These are phyloP conservation scores for Rhizopogon salebrosus DNA, from an alignment of 768 basidiomycete species.

Conservation along the genomic window DNA sequence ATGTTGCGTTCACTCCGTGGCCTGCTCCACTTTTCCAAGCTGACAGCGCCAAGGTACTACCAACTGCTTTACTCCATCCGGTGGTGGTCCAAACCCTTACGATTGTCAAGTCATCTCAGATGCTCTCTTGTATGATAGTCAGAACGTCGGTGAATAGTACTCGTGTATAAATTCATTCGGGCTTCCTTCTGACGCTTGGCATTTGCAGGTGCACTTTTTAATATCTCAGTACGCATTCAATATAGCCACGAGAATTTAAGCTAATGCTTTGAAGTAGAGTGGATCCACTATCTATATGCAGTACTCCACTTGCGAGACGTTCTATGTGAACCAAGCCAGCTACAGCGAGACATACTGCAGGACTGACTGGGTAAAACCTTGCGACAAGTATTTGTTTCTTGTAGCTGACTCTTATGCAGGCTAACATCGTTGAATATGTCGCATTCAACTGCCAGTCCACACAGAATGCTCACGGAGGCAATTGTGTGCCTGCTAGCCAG, in stretches of 20 bases:
- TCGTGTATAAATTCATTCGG: not conserved
- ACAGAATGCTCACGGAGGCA: constrained; percentile 47
- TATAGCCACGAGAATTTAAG: not conserved
- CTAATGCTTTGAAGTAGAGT: not conserved
- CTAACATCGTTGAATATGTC: constrained; percentile 35
- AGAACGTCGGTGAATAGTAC: constrained; percentile 35
- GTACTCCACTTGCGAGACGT: constrained; percentile 38
- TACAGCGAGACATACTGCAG: constrained; percentile 38
- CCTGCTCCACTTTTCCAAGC: not conserved
- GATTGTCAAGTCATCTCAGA: constrained; percentile 47
- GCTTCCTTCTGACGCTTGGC: not conserved
- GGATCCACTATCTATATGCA: constrained; percentile 23
- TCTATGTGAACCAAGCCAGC: constrained; percentile 45
- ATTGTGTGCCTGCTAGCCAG: constrained; percentile 42
- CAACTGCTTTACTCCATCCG: constrained; percentile 41
- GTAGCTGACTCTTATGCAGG: constrained; percentile 17
- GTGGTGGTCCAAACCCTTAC: constrained; percentile 43
- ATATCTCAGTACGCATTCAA: constrained; percentile 4
- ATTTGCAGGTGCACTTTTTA: constrained; percentile 7
- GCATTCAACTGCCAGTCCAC: constrained; percentile 42
- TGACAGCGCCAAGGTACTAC: constrained; percentile 23
- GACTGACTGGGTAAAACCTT: constrained; percentile 36
- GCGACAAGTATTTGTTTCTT: not conserved
- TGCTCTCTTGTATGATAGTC: constrained; percentile 39
- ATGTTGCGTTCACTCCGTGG: constrained; percentile 5